phyloP scores from a whole-genome alignment of 306 rosid species.

The Acacia crassicarpa region DNA sequence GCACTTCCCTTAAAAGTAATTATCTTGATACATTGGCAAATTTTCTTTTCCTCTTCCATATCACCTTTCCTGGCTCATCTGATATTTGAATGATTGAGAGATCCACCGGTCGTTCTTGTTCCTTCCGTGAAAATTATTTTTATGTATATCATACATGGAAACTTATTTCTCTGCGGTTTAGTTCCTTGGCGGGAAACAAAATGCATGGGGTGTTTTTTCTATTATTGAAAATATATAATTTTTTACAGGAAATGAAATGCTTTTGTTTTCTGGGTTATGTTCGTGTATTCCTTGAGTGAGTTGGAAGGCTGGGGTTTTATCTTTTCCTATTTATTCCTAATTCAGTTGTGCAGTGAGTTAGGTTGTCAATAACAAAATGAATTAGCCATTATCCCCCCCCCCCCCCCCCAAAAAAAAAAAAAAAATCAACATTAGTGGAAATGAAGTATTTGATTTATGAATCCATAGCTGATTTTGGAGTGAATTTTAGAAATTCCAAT shows the following conservation, averaged over 20 bases:
- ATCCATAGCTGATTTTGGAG: neutral
- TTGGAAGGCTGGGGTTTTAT: neutral
- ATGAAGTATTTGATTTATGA: constrained; percentile 2
- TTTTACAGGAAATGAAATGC: neutral
- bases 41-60: constrained; percentile 11
- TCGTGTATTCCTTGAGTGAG: neutral
- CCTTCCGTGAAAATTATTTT: constrained; percentile 11
- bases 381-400: neutral
- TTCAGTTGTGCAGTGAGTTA: neutral
- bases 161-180: neutral
- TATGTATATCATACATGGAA: neutral
- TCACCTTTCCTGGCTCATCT: neutral
- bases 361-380: neutral
- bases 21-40: constrained; percentile 5
- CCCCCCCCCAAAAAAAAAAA: too few species aligned
- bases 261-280: neutral
- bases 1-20: constrained; percentile 64
- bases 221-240: neutral
- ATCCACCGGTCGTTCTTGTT: constrained; percentile 12
- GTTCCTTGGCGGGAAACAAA: constrained; percentile 5
- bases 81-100: constrained; percentile 17
- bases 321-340: neutral
- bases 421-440: neutral
- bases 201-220: neutral
- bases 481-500: neutral